Percentiles rank a stretch among this genome's conserved stretches.
Conservation (phyloP, 768 basidiomycete genomes). For the Tricholoma furcatifolium region DNA sequence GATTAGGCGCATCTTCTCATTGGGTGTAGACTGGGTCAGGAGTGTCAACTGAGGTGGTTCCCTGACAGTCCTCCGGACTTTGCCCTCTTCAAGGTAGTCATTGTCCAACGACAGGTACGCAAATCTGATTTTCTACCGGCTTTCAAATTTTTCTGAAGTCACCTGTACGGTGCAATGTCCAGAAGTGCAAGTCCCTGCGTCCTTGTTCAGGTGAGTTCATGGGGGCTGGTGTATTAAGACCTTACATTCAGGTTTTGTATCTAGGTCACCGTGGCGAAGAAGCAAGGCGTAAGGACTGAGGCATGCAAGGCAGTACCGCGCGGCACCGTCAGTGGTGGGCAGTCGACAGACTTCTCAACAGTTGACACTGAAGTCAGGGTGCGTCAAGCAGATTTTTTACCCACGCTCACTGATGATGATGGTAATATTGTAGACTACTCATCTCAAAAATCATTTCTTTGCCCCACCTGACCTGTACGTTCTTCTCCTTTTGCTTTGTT, state of each 20-base stretch:
- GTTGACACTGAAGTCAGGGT: conserved; percentile 62
- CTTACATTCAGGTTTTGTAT: not conserved
- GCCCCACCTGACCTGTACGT: conserved; percentile 63
- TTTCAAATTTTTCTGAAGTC: not conserved
- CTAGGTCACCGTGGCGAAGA: conserved; percentile 60
- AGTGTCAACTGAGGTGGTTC: conserved; percentile 36
- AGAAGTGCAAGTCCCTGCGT: conserved; percentile 51
- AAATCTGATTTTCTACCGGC: not conserved
- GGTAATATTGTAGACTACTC: conserved; percentile 35
- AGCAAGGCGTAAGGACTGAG: conserved; percentile 55
- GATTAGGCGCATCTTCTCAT: not conserved
- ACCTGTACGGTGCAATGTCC: not conserved
- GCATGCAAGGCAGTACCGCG: conserved; percentile 57
- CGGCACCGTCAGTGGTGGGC: conserved; percentile 63
- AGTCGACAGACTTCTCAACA: conserved; percentile 55
- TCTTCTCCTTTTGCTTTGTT: conserved; percentile 1
- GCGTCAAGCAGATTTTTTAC: conserved; percentile 1
- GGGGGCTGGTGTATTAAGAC: not conserved
- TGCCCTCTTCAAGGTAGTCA: conserved; percentile 51
- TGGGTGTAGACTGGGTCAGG: conserved; percentile 38
- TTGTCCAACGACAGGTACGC: conserved; percentile 53
- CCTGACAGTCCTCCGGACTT: conserved; percentile 33
- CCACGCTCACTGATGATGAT: conserved; percentile 1
- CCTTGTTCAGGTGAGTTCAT: conserved; percentile 40
- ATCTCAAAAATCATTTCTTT: conserved; percentile 51